A percentile compares a stretch with the other conserved stretches of the same genome.
Conservation (phyloP, 257 asterid species). For the Oldenlandia corymbosa region DNA sequence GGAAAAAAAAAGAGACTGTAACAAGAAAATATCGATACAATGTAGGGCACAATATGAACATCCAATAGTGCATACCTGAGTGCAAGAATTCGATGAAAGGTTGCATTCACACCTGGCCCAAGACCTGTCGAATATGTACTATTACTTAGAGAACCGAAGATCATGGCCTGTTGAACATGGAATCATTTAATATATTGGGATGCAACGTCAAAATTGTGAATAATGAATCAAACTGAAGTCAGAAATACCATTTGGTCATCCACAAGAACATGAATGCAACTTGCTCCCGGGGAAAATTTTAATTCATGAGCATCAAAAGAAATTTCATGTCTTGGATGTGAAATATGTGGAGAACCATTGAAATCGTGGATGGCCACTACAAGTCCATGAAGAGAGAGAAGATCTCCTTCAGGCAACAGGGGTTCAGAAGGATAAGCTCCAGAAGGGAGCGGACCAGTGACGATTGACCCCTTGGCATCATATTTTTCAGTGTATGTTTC, state of each 20-base stretch:
- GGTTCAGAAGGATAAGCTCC: constrained; percentile 29
- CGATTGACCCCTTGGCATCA: constrained; percentile 13
- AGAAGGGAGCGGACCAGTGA: constrained; percentile 28
- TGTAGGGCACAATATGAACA: neutral
- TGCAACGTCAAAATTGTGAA: constrained; percentile 4
- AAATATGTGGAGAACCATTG: constrained; percentile 26
- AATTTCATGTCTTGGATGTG: constrained; percentile 25
- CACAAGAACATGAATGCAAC: constrained; percentile 59
- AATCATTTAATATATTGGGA: constrained; percentile 20
- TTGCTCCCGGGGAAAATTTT: constrained; percentile 36
- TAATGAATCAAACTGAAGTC: constrained; percentile 12
- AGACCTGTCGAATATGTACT: constrained; percentile 56
- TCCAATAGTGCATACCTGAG: constrained; percentile 37
- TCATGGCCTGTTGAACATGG: constrained; percentile 48
- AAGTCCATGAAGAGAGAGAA: constrained; percentile 55
- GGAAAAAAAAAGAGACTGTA: neutral
- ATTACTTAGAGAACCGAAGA: constrained; percentile 42
- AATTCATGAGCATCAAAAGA: constrained; percentile 23
- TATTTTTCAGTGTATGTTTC: constrained; percentile 25
- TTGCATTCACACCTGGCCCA: constrained; percentile 54
- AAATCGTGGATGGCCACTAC: constrained; percentile 56
- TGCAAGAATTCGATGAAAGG: constrained; percentile 72
- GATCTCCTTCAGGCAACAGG: constrained; percentile 65
- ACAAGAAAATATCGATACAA: neutral
- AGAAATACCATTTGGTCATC: constrained; percentile 46